These are phyloP conservation scores for Fusarium dlaminii DNA, from an alignment of 2,329 filamentous ascomycete genomes.

Conservation along the genomic window DNA sequence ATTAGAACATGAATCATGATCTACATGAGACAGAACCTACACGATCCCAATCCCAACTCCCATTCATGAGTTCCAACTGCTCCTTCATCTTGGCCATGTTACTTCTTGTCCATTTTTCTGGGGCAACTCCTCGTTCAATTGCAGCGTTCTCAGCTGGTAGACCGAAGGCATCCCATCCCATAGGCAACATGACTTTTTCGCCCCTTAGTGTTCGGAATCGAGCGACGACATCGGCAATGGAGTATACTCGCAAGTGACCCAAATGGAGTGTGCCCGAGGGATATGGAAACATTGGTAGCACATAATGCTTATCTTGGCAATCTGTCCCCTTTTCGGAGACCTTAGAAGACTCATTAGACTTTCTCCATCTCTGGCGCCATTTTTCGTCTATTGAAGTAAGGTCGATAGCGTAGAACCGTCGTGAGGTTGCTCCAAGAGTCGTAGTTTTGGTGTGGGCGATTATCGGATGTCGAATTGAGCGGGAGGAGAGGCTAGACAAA, in stretches of 20 bases:
- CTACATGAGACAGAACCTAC: slow-evolving; percentile 60
- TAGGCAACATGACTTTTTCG: slow-evolving; percentile 81
- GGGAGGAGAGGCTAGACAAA: slow-evolving; percentile 12
- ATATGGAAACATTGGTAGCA: slow-evolving; percentile 94
- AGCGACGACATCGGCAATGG: slow-evolving; percentile 86
- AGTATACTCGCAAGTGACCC: slow-evolving; percentile 88
- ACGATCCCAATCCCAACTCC: slow-evolving; percentile 82
- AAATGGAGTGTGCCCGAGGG: slow-evolving; percentile 88
- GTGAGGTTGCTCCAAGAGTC: slow-evolving; percentile 16
- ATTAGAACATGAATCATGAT: not conserved
- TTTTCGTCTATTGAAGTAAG: slow-evolving; percentile 58
- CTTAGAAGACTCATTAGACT: slow-evolving; percentile 1
- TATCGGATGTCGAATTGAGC: slow-evolving; percentile 20
- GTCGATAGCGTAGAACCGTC: slow-evolving; percentile 56
- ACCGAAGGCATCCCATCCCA: slow-evolving; percentile 95
- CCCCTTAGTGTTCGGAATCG: slow-evolving; percentile 80
- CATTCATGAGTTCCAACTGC: slow-evolving; percentile 82
- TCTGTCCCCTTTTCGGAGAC: slow-evolving; percentile 25
- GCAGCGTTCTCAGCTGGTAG: slow-evolving; percentile 92
- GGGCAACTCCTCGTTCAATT: slow-evolving; percentile 81
- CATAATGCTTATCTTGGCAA: slow-evolving; percentile 63
- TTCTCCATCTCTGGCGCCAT: slow-evolving; percentile 61
- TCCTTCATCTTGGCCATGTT: slow-evolving; percentile 89
- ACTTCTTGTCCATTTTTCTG: slow-evolving; percentile 78
- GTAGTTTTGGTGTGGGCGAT: slow-evolving; percentile 7